Evolutionary conservation across 2,329 filamentous ascomycete species (phyloP).

Genomic region (Botryotinia narcissicola): DNA sequence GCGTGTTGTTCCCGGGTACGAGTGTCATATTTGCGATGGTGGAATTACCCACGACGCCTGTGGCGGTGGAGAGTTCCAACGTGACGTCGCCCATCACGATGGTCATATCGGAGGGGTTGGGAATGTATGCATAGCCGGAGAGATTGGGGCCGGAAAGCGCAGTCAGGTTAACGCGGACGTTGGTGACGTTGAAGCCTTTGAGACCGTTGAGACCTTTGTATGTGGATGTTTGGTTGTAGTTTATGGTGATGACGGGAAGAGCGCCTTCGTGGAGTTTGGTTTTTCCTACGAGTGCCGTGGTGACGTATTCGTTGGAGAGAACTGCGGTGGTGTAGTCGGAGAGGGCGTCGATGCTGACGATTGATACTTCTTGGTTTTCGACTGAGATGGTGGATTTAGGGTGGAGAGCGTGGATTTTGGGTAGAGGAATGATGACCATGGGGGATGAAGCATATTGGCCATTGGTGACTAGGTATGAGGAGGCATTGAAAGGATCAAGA

Average conservation of each 20-base stretch:
- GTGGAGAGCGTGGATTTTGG: constrained; percentile 35
- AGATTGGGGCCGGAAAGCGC: constrained; percentile 49
- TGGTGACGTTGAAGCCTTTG: constrained; percentile 48
- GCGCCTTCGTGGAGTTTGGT: constrained; percentile 50
- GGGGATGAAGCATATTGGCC: constrained; percentile 35
- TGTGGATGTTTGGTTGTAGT: constrained; percentile 56
- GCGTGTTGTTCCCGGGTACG: constrained; percentile 51
- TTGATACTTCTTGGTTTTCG: constrained; percentile 45
- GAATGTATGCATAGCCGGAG: constrained; percentile 53
- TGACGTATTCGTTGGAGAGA: constrained; percentile 48
- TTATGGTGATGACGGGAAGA: constrained; percentile 49
- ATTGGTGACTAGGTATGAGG: constrained; percentile 46
- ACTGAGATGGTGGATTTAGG: constrained; percentile 43
- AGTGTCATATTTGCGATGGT: constrained; percentile 51
- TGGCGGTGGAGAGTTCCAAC: constrained; percentile 45
- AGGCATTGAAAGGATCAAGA: constrained; percentile 53
- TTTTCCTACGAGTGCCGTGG: constrained; percentile 50
- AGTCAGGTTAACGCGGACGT: constrained; percentile 46
- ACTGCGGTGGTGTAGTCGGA: constrained; percentile 46
- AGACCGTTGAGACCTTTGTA: constrained; percentile 60
- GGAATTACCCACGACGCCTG: constrained; percentile 49
- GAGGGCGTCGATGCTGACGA: constrained; percentile 40
- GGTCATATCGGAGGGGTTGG: constrained; percentile 58
- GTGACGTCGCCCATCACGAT: constrained; percentile 58
- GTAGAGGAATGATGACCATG: constrained; percentile 35